Evolutionary conservation across 768 basidiomycete species (phyloP).

Genomic region (Favolaschia claudopus): DNA sequence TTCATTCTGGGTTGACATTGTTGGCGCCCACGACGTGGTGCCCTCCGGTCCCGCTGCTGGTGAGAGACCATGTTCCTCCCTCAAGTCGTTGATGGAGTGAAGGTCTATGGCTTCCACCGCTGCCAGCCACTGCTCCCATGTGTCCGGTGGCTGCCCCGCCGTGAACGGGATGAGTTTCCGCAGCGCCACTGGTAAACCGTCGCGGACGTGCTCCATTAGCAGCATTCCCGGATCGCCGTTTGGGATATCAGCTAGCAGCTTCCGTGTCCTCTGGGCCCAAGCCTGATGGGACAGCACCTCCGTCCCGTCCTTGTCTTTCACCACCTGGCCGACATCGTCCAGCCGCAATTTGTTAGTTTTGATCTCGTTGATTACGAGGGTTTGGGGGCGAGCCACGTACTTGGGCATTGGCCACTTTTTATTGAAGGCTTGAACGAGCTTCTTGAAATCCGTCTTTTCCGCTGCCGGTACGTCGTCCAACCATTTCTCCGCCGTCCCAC

Average conservation of each 20-base stretch:
- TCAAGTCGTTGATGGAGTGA: neutral
- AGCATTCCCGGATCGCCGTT: neutral
- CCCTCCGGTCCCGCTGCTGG: neutral
- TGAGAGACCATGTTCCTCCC: neutral
- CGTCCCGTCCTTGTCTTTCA: neutral
- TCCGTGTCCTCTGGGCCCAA: neutral
- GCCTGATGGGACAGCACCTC: neutral
- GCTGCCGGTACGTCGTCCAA: neutral
- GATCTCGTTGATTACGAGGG: neutral
- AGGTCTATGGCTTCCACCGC: neutral
- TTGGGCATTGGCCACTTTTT: constrained; percentile 14
- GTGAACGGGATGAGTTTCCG: neutral
- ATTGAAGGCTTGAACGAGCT: neutral
- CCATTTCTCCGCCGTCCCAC: constrained; percentile 13
- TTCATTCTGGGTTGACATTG: too few species aligned
- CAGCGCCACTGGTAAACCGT: neutral
- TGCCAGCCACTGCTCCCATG: neutral
- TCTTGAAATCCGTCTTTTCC: neutral
- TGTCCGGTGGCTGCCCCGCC: neutral
- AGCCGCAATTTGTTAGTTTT: neutral
- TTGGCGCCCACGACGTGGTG: too few species aligned
- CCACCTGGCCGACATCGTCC: neutral
- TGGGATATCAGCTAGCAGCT: neutral
- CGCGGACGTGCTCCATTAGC: neutral
- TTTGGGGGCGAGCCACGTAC: neutral